Evolutionary conservation across 2,329 filamentous ascomycete genomes (phyloP), one percentile per base, ranked within the genome.

Genomic region (Aspergillus calidoustus): DNA sequence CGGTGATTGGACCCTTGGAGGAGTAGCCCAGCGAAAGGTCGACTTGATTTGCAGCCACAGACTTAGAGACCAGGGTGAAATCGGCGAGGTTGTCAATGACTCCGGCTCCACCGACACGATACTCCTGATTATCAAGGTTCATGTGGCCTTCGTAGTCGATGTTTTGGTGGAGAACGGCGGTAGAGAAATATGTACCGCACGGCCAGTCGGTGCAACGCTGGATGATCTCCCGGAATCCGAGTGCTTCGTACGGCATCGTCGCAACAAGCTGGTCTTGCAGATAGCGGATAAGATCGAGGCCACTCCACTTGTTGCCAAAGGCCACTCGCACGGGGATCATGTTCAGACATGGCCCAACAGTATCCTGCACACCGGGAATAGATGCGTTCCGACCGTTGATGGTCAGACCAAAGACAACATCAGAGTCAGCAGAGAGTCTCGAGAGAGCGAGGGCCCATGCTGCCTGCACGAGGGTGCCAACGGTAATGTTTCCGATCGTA

Each of bases 401-500:
- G 3, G 83, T 72, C 66, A 86, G 82, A 7, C 85, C 86, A 59
- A 87, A 87, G 3, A 87, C 78, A 7, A 88, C 79, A 47, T 88
- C 86, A 6, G 79, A 73, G 0, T 71, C 76, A 0, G 77, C 80
- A 0, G 83, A 81, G 9, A 86, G 72, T 25, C 79, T 82, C 0
- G 83, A 82, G 7, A 88, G 78, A 0, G 84, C 80, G 62, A 84
- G 80, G 0, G 84, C 82, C 85, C 86, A 88, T 0, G 85, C 85
- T 0, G 84, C 81, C 69, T 86, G 86, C 38, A 87, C 76, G 3
- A 87, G 79, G 0, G 83, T 71, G 44, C 69, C 60, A 30, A 61
- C n/a, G 3, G 72, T 73, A 50, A 75, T 69, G 17, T 19, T 15
- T 22, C n/a, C 19, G 31, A 22, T 23, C 8, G 17, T 22, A 9